Percentiles rank a stretch among this genome's conserved stretches.
Evolutionary conservation across 2,329 filamentous ascomycete genomes (phyloP).

Genomic region (Clonostachys rosea): DNA sequence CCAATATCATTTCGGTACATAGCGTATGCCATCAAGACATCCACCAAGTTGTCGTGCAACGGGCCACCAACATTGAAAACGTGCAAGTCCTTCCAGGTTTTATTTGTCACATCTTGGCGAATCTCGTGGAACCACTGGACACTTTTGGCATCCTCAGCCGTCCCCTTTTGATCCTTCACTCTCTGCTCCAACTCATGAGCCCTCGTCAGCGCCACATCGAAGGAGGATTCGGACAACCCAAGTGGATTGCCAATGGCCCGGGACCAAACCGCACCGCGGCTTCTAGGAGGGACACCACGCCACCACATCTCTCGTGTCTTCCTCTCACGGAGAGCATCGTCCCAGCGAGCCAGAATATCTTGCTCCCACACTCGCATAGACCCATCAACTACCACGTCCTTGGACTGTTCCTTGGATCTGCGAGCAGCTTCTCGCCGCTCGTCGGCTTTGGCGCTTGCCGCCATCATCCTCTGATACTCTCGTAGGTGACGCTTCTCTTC

Average conservation of each 20-base stretch:
- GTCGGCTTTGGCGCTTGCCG: constrained; percentile 53
- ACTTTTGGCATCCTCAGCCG: constrained; percentile 48
- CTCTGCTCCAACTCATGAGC: constrained; percentile 58
- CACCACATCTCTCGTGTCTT: constrained; percentile 76
- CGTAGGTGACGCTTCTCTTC: constrained; percentile 88
- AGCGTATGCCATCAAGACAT: constrained; percentile 73
- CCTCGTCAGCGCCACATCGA: constrained; percentile 64
- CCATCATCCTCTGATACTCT: constrained; percentile 83
- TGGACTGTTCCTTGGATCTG: constrained; percentile 43
- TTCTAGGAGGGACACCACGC: constrained; percentile 69
- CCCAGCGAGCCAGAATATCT: constrained; percentile 73
- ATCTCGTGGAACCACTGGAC: constrained; percentile 61
- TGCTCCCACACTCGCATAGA: constrained; percentile 67
- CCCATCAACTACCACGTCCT: constrained; percentile 49
- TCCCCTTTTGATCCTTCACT: constrained; percentile 43
- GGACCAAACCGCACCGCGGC: constrained; percentile 65
- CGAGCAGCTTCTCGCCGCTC: constrained; percentile 51
- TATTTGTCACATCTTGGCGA: constrained; percentile 54
- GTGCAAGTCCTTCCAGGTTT: constrained; percentile 66
- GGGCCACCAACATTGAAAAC: constrained; percentile 67
- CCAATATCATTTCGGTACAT: constrained; percentile 82
- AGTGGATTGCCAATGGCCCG: constrained; percentile 71
- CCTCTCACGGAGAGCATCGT: constrained; percentile 62
- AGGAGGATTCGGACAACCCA: constrained; percentile 62
- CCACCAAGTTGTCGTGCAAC: constrained; percentile 61